These are phyloP conservation scores for Chlamydomonas asymmetrica DNA, from an alignment of 139 green algal species.

Conservation along the genomic window DNA sequence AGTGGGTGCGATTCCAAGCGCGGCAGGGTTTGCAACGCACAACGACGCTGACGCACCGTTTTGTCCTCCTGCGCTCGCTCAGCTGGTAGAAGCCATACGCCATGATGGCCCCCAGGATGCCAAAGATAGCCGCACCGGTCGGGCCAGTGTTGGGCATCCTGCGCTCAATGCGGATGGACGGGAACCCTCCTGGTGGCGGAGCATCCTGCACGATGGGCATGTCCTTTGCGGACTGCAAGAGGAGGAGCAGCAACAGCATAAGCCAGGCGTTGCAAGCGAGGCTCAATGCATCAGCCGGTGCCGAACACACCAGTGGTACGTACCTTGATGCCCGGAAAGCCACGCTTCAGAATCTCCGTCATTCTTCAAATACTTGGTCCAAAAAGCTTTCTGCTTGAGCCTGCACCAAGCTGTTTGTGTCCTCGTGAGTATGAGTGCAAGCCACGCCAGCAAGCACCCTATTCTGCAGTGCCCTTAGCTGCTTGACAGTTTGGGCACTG, in stretches of 20 bases:
- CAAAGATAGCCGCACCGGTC: constrained; percentile 83
- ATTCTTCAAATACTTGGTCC: constrained; percentile 46
- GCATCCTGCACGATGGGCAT: constrained; percentile 87
- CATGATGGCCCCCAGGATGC: constrained; percentile 73
- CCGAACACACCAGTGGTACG: neutral
- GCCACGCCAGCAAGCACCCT: neutral
- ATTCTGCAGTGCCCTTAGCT: neutral
- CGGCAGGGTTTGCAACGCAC: neutral
- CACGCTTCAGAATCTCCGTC: constrained; percentile 81
- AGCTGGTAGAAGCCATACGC: constrained; percentile 86
- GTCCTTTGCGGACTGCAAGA: constrained; percentile 85
- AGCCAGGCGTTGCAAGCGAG: neutral
- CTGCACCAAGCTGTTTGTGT: too few species aligned
- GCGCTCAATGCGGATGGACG: constrained; percentile 83
- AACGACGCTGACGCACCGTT: neutral
- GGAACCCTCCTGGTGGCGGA: constrained; percentile 88
- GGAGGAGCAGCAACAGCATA: neutral
- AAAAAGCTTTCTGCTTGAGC: too few species aligned
- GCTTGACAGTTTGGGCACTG: too few species aligned
- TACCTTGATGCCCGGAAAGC: constrained; percentile 84
- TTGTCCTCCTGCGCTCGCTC: neutral
- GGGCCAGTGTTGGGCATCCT: constrained; percentile 86
- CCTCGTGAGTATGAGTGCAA: neutral
- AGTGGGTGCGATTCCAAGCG: neutral
- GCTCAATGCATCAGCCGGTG: neutral